Base-by-base conservation (phyloP, 208 protist genomes). In the Lotmaria passim region DNA sequence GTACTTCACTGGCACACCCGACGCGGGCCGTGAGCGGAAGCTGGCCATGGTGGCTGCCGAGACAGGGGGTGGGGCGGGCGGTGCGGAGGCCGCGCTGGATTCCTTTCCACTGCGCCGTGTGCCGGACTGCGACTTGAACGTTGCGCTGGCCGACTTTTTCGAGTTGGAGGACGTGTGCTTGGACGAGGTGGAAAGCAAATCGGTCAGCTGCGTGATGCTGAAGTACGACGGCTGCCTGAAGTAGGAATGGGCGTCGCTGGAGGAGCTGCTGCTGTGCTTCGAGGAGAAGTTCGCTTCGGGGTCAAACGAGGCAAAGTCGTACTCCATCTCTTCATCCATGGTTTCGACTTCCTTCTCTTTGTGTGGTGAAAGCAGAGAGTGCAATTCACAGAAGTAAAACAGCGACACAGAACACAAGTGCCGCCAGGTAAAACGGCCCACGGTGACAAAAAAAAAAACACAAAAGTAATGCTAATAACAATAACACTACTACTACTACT, bases 231-330 rank as follows among this genome's bases (percentile, higher is more conserved):
- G 59, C 2, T 53, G 44, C 10, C 33, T 51, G 8, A 64, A 51
- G n/a, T 41, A 64, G 28, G 41, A 53, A 41, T 23, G 53, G 59
- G 43, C 59, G 17, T 30, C 59, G 61, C 61, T 68, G 8, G 50
- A 68, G n/a, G 33, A 31, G 46, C 34, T 68, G 61, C 48, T 41
- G 48, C 15, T 43, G 23, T 19, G 12, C 28, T 24, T 8, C 23
- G 14, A 11, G 48, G 33, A 58, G 28, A 57, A 23, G 36, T 55
- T 48, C 15, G 48, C n/a, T 4, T 46, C 34, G 3, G 36, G 15
- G 23, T 24, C 48, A 12, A 57, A 57, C 4, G 61, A 57, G 15
- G 61, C 34, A n/a, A 55, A 51, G 28, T 43, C 41, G 52, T 55
- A 69, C 10, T 31, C 48, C 21, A 24, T 51, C 28, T 63, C 41